Evolutionary conservation across 192 early-diverging fungal species (phyloP).

Genomic region (Backusella psychrophila): DNA sequence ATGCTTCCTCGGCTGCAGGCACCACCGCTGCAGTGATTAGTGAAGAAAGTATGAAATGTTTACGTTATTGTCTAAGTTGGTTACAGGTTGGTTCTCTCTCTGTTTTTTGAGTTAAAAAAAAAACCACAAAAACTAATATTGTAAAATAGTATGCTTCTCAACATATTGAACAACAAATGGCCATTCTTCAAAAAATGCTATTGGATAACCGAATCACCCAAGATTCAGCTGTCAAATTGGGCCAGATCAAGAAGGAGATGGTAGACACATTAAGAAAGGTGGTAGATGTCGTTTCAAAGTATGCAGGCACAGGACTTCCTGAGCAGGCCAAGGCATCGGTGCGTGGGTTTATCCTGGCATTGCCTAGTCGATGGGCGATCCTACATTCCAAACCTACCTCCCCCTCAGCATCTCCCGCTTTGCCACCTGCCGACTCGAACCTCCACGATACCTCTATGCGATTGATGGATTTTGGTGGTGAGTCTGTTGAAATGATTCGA

Average conservation of each 20-base stretch:
- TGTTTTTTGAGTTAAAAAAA: neutral
- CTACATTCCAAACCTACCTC: conserved; percentile 9
- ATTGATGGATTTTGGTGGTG: conserved; percentile 69
- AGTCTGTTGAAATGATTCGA: conserved; percentile 68
- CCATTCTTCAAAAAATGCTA: conserved; percentile 56
- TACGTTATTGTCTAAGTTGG: conserved; percentile 90
- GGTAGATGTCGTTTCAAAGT: conserved; percentile 82
- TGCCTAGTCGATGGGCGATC: conserved; percentile 77
- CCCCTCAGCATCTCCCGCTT: neutral
- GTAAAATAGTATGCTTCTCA: conserved; percentile 68
- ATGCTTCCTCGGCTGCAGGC: conserved; percentile 57
- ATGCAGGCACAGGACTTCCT: conserved; percentile 83
- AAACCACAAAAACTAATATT: too few species aligned
- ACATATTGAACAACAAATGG: conserved; percentile 68
- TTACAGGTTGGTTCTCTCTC: conserved; percentile 48
- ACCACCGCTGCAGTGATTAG: conserved; percentile 76
- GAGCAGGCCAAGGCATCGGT: conserved; percentile 78
- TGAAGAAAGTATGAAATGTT: conserved; percentile 84
- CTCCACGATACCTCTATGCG: conserved; percentile 28
- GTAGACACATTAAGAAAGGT: conserved; percentile 82
- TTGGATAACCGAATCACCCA: conserved; percentile 19
- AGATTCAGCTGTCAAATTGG: conserved; percentile 43
- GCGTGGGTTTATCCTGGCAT: conserved; percentile 75
- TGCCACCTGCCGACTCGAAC: neutral
- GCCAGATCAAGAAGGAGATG: conserved; percentile 73